Conservation (phyloP, 495 filamentous ascomycete genomes). For the Aspergillus coremiiformis region DNA sequence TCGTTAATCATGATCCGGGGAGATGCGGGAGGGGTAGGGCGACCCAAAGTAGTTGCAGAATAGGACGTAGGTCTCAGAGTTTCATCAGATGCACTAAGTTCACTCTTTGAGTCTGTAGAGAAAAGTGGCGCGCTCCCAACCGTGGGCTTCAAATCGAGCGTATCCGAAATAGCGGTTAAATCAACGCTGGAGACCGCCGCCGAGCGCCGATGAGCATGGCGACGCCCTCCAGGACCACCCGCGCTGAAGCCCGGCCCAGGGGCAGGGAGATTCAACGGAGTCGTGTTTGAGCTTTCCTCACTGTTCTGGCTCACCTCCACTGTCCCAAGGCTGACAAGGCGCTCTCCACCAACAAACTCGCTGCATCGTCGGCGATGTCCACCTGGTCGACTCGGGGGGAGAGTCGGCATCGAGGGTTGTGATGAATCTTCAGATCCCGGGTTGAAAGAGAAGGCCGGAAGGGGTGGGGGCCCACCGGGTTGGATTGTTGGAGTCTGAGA, state of each 20-base stretch:
- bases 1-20: constrained; percentile 28
- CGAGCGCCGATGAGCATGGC: constrained; percentile 82
- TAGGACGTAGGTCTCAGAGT: constrained; percentile 30
- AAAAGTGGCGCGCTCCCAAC: constrained; percentile 62
- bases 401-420: constrained; percentile 26
- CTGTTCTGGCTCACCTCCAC: constrained; percentile 58
- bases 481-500: constrained; percentile 10
- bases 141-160: constrained; percentile 37
- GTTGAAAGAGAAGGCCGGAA: constrained; percentile 62
- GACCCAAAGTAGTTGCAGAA: constrained; percentile 26
- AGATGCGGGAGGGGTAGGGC: constrained; percentile 30
- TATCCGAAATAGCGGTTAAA: constrained; percentile 62
- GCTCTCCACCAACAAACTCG: constrained; percentile 73
- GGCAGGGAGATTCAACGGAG: constrained; percentile 40
- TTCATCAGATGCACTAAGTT: constrained; percentile 24
- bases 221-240: constrained; percentile 47
- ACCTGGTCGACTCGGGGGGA: constrained; percentile 28
- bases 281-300: constrained; percentile 42
- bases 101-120: constrained; percentile 44
- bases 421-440: constrained; percentile 35
- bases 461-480: constrained; percentile 29
- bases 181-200: constrained; percentile 81
- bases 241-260: constrained; percentile 37
- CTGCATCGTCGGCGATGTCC: constrained; percentile 69
- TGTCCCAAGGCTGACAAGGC: constrained; percentile 48